These are phyloP conservation scores for Rhodotorula toruloides DNA, from an alignment of 768 basidiomycete genomes.

Conservation along the genomic window DNA sequence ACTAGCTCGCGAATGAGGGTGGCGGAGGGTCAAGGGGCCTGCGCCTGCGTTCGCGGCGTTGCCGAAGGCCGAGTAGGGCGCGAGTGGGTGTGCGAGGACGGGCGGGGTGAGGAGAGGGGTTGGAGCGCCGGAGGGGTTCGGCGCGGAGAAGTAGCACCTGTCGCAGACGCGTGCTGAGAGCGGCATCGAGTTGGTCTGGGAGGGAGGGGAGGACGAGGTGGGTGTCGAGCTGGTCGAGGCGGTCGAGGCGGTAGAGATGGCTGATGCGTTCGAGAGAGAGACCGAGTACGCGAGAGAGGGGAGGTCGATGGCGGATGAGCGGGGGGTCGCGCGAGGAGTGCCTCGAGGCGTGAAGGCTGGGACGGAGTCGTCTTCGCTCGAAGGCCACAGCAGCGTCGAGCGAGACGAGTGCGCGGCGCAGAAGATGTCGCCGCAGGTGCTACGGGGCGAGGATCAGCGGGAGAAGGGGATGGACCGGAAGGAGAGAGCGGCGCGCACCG, in stretches of 20 bases:
- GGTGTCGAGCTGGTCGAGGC: neutral
- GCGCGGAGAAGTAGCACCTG: conserved; percentile 32
- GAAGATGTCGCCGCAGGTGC: conserved; percentile 35
- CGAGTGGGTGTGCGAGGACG: conserved; percentile 1
- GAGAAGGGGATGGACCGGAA: neutral
- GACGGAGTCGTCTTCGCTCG: conserved; percentile 8
- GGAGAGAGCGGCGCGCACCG: conserved; percentile 4
- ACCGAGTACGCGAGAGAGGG: conserved; percentile 30
- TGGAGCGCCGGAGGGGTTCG: neutral
- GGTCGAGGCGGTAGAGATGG: conserved; percentile 22
- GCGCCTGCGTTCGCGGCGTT: neutral
- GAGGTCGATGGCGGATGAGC: conserved; percentile 34
- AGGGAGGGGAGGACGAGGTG: conserved; percentile 8
- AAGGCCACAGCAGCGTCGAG: conserved; percentile 31
- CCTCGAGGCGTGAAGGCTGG: conserved; percentile 24
- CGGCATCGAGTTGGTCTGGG: conserved; percentile 11
- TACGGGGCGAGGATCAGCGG: neutral
- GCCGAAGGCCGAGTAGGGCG: conserved; percentile 5
- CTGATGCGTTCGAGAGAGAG: conserved; percentile 15
- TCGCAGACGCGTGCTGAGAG: conserved; percentile 30
- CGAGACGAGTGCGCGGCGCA: conserved; percentile 33
- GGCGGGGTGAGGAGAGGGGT: conserved; percentile 21
- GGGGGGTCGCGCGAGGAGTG: conserved; percentile 32
- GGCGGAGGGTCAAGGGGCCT: conserved; percentile 18
- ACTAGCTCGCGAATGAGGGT: conserved; percentile 17